phyloP scores from a whole-genome alignment of 2,329 filamentous ascomycete genomes.

The Didymella segeticola region DNA sequence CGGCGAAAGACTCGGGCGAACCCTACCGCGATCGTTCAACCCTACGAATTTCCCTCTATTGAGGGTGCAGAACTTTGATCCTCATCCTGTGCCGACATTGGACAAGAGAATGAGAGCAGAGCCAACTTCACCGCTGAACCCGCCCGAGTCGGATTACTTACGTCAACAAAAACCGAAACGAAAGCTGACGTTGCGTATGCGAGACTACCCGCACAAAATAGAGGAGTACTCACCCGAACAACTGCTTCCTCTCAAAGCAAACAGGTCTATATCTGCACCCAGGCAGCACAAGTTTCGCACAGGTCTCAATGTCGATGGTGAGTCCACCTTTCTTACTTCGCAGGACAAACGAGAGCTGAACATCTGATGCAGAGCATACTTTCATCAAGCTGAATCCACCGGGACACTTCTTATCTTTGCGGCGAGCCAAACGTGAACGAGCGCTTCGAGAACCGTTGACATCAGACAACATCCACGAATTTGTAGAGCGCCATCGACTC shows the following conservation, averaged over 20 bases:
- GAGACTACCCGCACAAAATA: neutral
- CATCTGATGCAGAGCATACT: neutral
- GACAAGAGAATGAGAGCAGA: neutral
- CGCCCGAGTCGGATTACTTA: neutral
- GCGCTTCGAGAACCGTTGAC: conserved; percentile 1
- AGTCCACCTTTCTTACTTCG: neutral
- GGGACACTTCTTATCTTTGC: neutral
- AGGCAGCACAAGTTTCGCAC: neutral
- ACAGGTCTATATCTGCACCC: neutral
- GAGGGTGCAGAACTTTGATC: neutral
- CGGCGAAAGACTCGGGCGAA: neutral
- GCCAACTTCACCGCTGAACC: conserved; percentile 3
- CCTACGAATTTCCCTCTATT: neutral
- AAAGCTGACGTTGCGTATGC: neutral
- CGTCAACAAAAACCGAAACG: neutral
- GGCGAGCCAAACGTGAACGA: conserved; percentile 1
- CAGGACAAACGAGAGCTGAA: neutral
- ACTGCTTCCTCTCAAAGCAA: neutral
- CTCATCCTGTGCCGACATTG: neutral
- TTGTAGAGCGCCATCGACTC: neutral
- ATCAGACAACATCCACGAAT: neutral
- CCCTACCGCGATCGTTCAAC: neutral
- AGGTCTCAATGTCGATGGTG: neutral
- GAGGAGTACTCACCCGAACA: neutral
- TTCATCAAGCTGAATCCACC: neutral